Evolutionary conservation across 768 basidiomycete species (phyloP).

Genomic region (Kwoniella shandongensis): DNA sequence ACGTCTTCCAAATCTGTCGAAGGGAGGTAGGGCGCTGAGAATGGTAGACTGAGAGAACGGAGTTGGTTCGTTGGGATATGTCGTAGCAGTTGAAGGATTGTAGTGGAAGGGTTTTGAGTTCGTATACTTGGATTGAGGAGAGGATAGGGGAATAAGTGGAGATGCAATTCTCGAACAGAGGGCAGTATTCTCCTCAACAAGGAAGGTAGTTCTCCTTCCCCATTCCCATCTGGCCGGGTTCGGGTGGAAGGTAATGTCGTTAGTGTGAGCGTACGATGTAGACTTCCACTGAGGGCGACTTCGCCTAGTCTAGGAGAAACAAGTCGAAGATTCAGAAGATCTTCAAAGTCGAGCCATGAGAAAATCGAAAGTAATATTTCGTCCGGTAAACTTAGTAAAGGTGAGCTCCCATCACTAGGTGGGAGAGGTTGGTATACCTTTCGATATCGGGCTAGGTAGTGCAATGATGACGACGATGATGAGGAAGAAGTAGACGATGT

Average conservation of each 20-base stretch:
- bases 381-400: conserved; percentile 28
- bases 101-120: conserved; percentile 11
- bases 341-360: conserved; percentile 21
- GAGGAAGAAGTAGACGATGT: background rate
- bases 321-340: conserved; percentile 21
- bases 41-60: conserved; percentile 26
- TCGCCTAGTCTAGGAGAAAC: conserved; percentile 9
- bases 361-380: conserved; percentile 31
- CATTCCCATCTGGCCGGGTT: too few species aligned
- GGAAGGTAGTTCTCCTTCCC: too few species aligned
- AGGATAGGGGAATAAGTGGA: conserved; percentile 39
- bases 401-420: conserved; percentile 27
- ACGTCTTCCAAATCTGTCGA: conserved; percentile 18
- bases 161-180: conserved; percentile 22
- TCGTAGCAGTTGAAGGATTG: conserved; percentile 11
- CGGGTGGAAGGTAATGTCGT: conserved; percentile 24
- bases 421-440: conserved; percentile 8
- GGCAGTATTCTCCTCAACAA: conserved; percentile 22
- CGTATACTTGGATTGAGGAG: background rate
- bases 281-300: conserved; percentile 17
- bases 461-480: background rate
- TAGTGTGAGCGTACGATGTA: conserved; percentile 28
- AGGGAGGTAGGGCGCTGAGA: conserved; percentile 35
- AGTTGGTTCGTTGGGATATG: conserved; percentile 29
- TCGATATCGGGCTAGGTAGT: conserved; percentile 1